These are phyloP conservation scores for Capronia americana DNA, from an alignment of 2,329 filamentous ascomycete genomes.

Conservation along the genomic window DNA sequence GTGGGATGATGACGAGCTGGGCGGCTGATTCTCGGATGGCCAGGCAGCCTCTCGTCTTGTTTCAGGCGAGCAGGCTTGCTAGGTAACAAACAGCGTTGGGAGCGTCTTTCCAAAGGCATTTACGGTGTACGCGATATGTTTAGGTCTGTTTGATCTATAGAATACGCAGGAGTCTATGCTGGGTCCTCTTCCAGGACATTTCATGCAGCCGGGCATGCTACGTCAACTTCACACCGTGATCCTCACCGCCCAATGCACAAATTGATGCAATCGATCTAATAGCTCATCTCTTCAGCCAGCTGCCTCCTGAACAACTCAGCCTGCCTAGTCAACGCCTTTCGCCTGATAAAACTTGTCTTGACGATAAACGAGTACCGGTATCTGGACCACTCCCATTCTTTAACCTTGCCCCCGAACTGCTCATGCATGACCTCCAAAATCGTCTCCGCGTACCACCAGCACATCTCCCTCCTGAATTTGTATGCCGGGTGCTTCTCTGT, in stretches of 20 bases:
- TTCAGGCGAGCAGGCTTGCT: no score
- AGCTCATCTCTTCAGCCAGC: slow-evolving; percentile 30
- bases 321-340: slow-evolving; percentile 25
- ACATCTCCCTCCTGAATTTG: slow-evolving; percentile 34
- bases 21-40: slow-evolving; percentile 29
- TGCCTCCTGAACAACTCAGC: slow-evolving; percentile 32
- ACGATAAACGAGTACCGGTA: slow-evolving; percentile 38
- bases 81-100: no score
- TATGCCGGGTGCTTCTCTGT: slow-evolving; percentile 28
- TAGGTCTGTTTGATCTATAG: neutral
- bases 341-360: slow-evolving; percentile 30
- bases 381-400: slow-evolving; percentile 36
- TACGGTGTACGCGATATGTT: no score
- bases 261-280: slow-evolving; percentile 14
- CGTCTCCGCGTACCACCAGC: slow-evolving; percentile 38
- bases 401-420: slow-evolving; percentile 28
- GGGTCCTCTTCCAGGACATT: neutral
- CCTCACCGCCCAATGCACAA: neutral
- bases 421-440: slow-evolving; percentile 29
- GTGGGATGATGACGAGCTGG: slow-evolving; percentile 21
- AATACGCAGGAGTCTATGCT: neutral
- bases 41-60: slow-evolving; percentile 15
- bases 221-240: neutral
- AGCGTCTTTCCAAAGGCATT: no score
- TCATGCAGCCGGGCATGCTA: neutral